These are phyloP conservation scores for Polytrichum commune DNA, from an alignment of 225 moss, liverwort and hornwort genomes.

Conservation along the genomic window DNA sequence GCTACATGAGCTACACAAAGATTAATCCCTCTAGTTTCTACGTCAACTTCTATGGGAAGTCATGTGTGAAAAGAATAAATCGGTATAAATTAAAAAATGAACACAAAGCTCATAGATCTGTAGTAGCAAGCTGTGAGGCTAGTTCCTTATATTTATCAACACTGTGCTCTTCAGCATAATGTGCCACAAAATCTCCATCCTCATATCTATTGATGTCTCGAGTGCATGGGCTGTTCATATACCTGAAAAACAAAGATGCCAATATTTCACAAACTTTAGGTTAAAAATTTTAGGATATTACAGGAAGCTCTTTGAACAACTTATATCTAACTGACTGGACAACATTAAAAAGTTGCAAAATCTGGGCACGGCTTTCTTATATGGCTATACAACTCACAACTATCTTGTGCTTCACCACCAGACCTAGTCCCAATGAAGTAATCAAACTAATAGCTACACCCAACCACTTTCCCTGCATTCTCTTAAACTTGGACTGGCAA, in stretches of 20 bases:
- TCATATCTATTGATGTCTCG: conserved; percentile 38
- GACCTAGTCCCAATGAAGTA: no score
- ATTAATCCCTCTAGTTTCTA: background rate
- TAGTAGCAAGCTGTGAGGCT: conserved; percentile 28
- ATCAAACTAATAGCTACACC: no score
- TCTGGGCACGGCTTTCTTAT: no score
- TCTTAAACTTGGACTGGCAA: background rate
- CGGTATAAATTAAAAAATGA: background rate
- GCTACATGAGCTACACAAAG: background rate
- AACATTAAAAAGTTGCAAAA: background rate
- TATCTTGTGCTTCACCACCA: no score
- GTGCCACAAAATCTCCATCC: conserved; percentile 56
- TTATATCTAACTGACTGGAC: no score
- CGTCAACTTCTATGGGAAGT: background rate
- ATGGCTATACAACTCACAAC: no score
- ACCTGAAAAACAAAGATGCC: conserved; percentile 27
- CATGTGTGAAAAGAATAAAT: background rate
- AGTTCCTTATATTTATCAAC: conserved; percentile 48
- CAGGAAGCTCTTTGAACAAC: no score
- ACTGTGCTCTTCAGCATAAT: conserved; percentile 48
- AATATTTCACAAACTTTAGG: background rate
- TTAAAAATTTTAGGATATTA: background rate
- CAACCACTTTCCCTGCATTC: background rate
- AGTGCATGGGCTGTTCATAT: conserved; percentile 45
- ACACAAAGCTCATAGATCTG: conserved; percentile 29